These are phyloP conservation scores for Priceomyces fermenticarens DNA, from an alignment of 805 yeast genomes.

Conservation along the genomic window DNA sequence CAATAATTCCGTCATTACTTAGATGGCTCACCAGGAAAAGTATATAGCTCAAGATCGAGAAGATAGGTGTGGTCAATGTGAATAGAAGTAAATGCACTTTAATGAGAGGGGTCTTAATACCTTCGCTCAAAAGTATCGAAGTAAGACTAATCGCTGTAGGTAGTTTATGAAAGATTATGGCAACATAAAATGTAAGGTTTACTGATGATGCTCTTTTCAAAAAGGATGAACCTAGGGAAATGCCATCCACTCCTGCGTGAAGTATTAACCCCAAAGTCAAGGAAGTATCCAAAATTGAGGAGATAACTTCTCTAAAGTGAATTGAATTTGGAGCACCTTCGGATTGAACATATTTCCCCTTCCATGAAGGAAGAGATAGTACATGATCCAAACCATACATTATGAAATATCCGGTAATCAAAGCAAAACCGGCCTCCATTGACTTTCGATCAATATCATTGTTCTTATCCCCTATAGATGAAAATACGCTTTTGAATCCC, in stretches of 20 bases:
- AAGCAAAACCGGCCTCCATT: constrained; percentile 39
- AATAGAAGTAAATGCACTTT: constrained; percentile 51
- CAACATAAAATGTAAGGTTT: constrained; percentile 48
- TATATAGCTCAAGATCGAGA: constrained; percentile 51
- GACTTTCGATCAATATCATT: constrained; percentile 10
- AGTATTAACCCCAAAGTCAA: constrained; percentile 60
- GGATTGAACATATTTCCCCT: not conserved
- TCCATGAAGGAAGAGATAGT: constrained; percentile 3
- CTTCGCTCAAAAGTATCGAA: constrained; percentile 47
- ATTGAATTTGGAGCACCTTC: not conserved
- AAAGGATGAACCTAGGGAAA: constrained; percentile 64
- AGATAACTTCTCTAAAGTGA: constrained; percentile 4
- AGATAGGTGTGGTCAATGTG: constrained; percentile 58
- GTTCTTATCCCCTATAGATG: constrained; percentile 12
- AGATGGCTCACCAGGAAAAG: constrained; percentile 28
- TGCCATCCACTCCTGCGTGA: constrained; percentile 71
- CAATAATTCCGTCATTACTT: constrained; percentile 40
- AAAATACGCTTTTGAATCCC: constrained; percentile 48
- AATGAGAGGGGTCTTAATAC: constrained; percentile 28
- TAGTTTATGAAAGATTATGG: constrained; percentile 67
- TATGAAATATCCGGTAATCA: constrained; percentile 51
- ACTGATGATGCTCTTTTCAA: constrained; percentile 32
- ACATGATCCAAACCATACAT: constrained; percentile 52
- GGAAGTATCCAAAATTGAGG: constrained; percentile 38
- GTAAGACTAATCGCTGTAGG: constrained; percentile 72